Base-by-base conservation (phyloP, 805 yeast genomes). In the Grigorovia yakushimaensis region DNA sequence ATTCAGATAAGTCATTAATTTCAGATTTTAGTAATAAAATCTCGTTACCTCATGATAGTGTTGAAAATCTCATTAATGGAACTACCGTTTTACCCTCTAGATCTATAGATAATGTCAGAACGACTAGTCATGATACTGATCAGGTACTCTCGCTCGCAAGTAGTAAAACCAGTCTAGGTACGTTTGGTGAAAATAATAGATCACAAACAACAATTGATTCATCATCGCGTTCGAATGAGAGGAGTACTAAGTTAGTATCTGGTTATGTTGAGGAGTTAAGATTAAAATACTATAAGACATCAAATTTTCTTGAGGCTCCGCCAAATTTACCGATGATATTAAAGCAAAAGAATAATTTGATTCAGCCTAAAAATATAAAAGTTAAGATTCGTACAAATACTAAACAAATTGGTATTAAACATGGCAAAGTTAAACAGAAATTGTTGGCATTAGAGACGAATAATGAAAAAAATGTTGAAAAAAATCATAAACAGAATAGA, bases 391-490 rank as follows among this genome's bases (percentile, higher is more conserved):
- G 68, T 47, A 62, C 70, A 5, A 63, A 62, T 51, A 51, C 69
- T 5, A 61, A 62, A 46, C 67, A 62, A 46, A 57, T 64, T 36
- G 67, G 68, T 47, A 65, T 65, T 24, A 65, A 65, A 42, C 70
- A 65, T 48, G 68, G 68, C 20, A 61, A 58, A 45, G 63, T 63
- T 3, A 65, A 65, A 44, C 64, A 61, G 50, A 65, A 65, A 44
- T 45, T 65, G 18, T 43, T 65, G 15, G 49, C 67, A 7, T 45
- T 63, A 17, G 70, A 65, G 49, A 61, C 68, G n/a, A 53, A 60
- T 1, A 55, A 55, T 37, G 63, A 60, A 37, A 64, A 59, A 23
- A 47, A 47, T 15, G 42, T 33, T 4, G 39, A 40, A 22, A 37
- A 36, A 4, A 41, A 18, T 19, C 19, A 43, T 8, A 47, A 43